Percentiles rank a stretch among this genome's conserved stretches.
Conservation (phyloP, 345 rosid species). For the Bretschneidera sinensis region DNA sequence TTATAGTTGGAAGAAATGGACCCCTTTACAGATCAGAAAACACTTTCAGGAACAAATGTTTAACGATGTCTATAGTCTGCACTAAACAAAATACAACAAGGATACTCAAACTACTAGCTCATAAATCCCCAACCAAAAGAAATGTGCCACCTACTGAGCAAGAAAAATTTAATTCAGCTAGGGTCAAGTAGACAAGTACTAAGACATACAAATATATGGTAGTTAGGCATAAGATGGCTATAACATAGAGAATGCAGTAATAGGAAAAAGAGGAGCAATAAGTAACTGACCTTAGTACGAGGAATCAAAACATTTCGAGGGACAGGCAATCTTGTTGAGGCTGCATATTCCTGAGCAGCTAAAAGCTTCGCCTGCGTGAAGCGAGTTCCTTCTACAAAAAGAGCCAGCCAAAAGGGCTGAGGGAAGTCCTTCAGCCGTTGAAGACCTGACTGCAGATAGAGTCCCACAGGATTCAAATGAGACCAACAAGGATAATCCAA, state of each 20-base stretch:
- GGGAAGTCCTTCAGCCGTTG: conserved; percentile 77
- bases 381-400: conserved; percentile 98
- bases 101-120: too few species aligned
- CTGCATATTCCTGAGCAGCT: conserved; percentile 93
- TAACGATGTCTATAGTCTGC: background rate
- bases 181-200: background rate
- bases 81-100: background rate
- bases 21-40: background rate
- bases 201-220: background rate
- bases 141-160: conserved; percentile 1
- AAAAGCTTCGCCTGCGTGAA: conserved; percentile 89
- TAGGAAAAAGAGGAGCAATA: background rate
- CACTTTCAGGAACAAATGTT: background rate
- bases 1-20: too few species aligned
- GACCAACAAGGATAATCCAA: background rate
- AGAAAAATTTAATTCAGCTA: conserved; percentile 8
- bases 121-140: background rate
- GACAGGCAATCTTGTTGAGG: conserved; percentile 69
- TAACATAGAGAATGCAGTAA: background rate
- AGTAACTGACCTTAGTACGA: conserved; percentile 74
- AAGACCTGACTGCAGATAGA: conserved; percentile 75
- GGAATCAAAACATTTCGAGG: conserved; percentile 96
- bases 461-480: conserved; percentile 21
- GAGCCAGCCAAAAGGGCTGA: conserved; percentile 92
- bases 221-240: background rate